Base-by-base conservation (phyloP, 768 basidiomycete species). In the Rickenella mellea region DNA sequence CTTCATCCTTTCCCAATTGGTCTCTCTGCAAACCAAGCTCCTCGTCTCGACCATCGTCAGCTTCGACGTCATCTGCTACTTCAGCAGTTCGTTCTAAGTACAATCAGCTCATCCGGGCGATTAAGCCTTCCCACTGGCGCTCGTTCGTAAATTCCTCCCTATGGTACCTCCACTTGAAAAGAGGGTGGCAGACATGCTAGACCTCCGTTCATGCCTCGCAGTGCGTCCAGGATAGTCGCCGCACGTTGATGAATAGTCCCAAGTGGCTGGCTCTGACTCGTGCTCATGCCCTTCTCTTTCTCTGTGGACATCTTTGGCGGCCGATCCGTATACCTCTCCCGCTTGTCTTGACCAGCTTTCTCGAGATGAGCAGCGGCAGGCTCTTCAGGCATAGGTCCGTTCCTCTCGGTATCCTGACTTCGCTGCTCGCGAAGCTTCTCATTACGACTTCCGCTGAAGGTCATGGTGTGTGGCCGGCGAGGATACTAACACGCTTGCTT, bases 191-290 rank as follows among this genome's bases (percentile, higher is more conserved):
- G 84, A 80, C 0, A 80, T 83, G 52, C 83, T 87, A 53, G 82
- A 85, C 53, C 87, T 62, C 54, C 86, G 67, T 48, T 84, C 82
- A 55, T 88, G 86, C 33, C 78, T 67, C 10, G 67, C 64, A 17
- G 76, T 62, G 10, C 78, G 67, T 89, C 86, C 25, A 88, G 55
- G 27, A 88, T 69, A 12, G 86, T 87, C 43, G 84, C 83, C 3
- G 85, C 85, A 5, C 86, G 69, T 19, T 86, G 72, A 59, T 86
- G 86, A 0, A 69, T 59, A 40, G 63, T 70, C 10, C 71, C 75
- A 40, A 77, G 52, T 0, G 78, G 77, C 56, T 79, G 78, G 45
- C 76, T 76, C 38, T 68, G 52, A 29, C 69, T 75, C 39, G 63
- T 53, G n/a, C 65, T 48, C n/a, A n/a, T n/a, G 27, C 57, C 58